Base-by-base conservation (phyloP, 257 asterid species). In the Ehretia macrophylla region DNA sequence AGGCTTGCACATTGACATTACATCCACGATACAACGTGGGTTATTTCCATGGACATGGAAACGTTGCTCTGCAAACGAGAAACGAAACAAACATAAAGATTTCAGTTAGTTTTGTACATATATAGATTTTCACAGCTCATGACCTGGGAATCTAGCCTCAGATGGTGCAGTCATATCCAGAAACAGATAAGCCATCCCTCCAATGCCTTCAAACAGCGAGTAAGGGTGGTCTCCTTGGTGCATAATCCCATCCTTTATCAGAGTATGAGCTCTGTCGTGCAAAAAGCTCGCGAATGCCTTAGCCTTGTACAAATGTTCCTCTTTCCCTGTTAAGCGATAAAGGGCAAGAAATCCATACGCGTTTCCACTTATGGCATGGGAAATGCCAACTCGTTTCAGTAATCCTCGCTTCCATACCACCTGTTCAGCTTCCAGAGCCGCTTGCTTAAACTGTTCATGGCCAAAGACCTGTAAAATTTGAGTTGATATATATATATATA, bases 361-460 rank as follows among this genome's bases (percentile, higher is more conserved):
- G 48, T 87, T 87, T 51, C 96, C 96, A 11, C 96, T 82, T 48
- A 84, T 78, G 17, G 94, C 94, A 62, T 87, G 96, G 60, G 94
- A 87, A 32, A 84, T 71, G 35, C 90, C 90, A 0, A 80, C 83
- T 21, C 86, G 72, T 69, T 75, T 84, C 42, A 87, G 80, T 18
- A 87, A 85, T 8, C 96, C 94, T 0, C 85, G 88, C 35, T 72
- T 82, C 96, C 96, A 87, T 44, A 84, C 90, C 11, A 80, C 88
- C 74, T 84, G 88, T 22, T 85, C 94, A 51, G 96, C 96, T 49
- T 73, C 84, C 77, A 82, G 75, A 18, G 96, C 94, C 55, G 88
- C 96, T 65, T 79, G 50, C 9, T 82, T 62, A 63, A 82, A 87
- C 47, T 65, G 86, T 27, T 45, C 50, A 27, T 78, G 81, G 53